These are phyloP conservation scores for Salix caprea DNA, from an alignment of 345 rosid species.

Conservation along the genomic window DNA sequence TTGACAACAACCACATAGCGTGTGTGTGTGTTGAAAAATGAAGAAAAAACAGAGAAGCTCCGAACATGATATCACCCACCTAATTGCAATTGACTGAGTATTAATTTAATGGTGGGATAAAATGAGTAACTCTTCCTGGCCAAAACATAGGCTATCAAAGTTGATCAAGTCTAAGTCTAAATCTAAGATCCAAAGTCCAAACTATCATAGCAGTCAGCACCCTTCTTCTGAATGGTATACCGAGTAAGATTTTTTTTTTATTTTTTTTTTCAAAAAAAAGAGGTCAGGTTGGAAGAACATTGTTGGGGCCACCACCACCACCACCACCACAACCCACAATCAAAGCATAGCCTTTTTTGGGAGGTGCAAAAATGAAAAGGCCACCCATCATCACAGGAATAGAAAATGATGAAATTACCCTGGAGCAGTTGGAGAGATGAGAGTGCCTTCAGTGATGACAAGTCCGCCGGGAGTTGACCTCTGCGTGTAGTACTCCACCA, in stretches of 20 bases:
- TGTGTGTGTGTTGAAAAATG: too few species aligned
- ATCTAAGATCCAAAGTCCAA: neutral
- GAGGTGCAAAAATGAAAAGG: neutral
- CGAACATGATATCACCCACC: too few species aligned
- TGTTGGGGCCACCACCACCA: neutral
- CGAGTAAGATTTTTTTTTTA: too few species aligned
- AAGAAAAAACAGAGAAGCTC: too few species aligned
- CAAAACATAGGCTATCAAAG: neutral
- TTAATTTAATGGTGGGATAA: too few species aligned
- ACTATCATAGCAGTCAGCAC: neutral
- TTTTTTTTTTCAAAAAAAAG: neutral
- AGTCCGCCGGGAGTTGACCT: conserved; percentile 76
- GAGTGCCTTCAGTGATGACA: conserved; percentile 80
- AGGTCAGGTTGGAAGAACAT: neutral
- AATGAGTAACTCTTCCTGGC: neutral
- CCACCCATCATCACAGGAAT: neutral
- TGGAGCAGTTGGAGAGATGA: conserved; percentile 50
- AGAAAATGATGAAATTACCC: conserved; percentile 50
- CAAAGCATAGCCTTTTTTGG: neutral
- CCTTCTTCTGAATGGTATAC: too few species aligned
- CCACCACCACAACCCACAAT: neutral
- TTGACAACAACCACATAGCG: too few species aligned
- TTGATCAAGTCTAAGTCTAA: neutral
- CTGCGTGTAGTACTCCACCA: conserved; percentile 74
- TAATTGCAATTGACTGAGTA: too few species aligned